Conservation (phyloP, 805 yeast species). For the Zygosaccharomyces bisporus region DNA sequence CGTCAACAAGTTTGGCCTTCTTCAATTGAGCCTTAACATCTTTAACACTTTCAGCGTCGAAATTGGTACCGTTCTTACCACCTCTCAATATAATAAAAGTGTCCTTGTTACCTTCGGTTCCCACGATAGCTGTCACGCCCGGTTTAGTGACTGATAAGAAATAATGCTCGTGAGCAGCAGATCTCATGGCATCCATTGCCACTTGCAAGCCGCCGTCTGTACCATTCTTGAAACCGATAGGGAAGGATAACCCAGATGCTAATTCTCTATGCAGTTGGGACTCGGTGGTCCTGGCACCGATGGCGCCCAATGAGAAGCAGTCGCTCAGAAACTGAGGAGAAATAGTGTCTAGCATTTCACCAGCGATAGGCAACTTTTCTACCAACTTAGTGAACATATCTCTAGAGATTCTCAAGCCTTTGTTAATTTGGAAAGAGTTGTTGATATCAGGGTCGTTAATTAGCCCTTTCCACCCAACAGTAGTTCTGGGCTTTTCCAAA, state of each 20-base stretch:
- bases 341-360: slow-evolving; percentile 96
- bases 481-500: slow-evolving; percentile 96
- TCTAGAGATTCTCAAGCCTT: slow-evolving; percentile 87
- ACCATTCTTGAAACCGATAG: slow-evolving; percentile 97
- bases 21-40: slow-evolving; percentile 59
- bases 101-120: slow-evolving; percentile 89
- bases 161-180: slow-evolving; percentile 91
- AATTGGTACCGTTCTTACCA: slow-evolving; percentile 91
- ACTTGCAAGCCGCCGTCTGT: slow-evolving; percentile 95
- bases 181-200: slow-evolving; percentile 89
- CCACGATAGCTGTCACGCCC: slow-evolving; percentile 93
- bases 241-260: slow-evolving; percentile 96
- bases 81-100: slow-evolving; percentile 93
- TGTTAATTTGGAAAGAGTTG: slow-evolving; percentile 87
- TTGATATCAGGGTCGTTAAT: slow-evolving; percentile 97
- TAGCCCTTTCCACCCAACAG: slow-evolving; percentile 98
- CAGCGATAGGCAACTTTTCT: slow-evolving; percentile 83
- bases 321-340: slow-evolving; percentile 95
- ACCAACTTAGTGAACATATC: slow-evolving; percentile 82
- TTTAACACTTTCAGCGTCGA: slow-evolving; percentile 67
- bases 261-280: slow-evolving; percentile 96
- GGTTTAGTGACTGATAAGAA: slow-evolving; percentile 93
- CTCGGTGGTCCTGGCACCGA: slow-evolving; percentile 98
- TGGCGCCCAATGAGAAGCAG: slow-evolving; percentile 92
- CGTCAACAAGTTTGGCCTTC: slow-evolving; percentile 47